These are phyloP conservation scores for Chenopodium suecicum DNA, from an alignment of 148 eudicot genomes.

Conservation along the genomic window DNA sequence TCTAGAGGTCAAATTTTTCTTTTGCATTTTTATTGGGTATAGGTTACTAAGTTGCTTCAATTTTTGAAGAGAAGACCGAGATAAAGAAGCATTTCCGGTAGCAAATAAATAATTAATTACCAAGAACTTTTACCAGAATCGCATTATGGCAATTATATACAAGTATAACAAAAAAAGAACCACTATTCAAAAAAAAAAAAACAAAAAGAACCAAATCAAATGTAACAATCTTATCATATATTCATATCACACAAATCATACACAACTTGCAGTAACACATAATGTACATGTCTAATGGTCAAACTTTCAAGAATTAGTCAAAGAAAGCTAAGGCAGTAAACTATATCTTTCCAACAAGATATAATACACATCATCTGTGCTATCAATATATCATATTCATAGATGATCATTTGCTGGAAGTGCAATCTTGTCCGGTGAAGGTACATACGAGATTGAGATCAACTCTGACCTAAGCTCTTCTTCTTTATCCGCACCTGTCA, in stretches of 20 bases:
- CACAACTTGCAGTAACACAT: background rate
- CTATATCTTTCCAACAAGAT: constrained; percentile 11
- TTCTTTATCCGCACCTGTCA: constrained; percentile 7
- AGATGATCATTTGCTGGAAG: constrained; percentile 21
- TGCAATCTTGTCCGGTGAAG: constrained; percentile 26
- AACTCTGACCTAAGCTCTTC: constrained; percentile 46
- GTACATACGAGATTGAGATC: constrained; percentile 48
- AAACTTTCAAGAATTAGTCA: constrained; percentile 10
- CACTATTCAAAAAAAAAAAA: too few species aligned
- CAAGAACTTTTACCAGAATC: background rate
- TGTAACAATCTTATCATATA: background rate
- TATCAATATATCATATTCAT: background rate
- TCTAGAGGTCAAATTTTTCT: background rate
- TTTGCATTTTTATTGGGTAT: too few species aligned
- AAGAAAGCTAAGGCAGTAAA: constrained; percentile 11
- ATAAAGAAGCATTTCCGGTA: background rate
- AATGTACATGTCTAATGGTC: background rate
- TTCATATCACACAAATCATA: background rate
- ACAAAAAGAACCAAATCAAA: background rate
- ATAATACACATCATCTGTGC: background rate
- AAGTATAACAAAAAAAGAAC: too few species aligned
- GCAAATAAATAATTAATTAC: background rate
- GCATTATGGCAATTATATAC: background rate
- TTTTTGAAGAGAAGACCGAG: too few species aligned
- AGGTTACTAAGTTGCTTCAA: too few species aligned